Conservation (phyloP, 371 early-diverging fungal species). For the Mortierella sp. region DNA sequence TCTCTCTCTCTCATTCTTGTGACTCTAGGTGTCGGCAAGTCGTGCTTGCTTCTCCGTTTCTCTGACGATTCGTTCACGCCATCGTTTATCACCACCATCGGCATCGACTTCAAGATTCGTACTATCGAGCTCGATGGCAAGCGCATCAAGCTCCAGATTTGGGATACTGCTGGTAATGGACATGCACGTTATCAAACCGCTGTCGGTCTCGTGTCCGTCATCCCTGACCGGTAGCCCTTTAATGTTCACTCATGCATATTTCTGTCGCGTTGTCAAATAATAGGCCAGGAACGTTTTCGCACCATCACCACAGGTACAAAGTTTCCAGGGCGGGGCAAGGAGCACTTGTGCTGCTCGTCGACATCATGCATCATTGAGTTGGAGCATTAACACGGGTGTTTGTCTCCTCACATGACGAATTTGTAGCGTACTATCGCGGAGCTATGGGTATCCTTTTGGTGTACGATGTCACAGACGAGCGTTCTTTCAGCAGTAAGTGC, state of each 20-base stretch:
- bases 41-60: conserved; percentile 95
- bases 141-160: conserved; percentile 99
- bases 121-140: conserved; percentile 98
- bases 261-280: background rate
- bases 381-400: background rate
- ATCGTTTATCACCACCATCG: conserved; percentile 98
- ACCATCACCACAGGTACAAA: conserved; percentile 94
- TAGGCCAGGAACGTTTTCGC: conserved; percentile 99
- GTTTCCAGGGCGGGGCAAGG: no score
- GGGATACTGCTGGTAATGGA: conserved; percentile 91
- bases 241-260: background rate
- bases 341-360: background rate
- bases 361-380: no score
- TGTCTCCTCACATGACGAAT: background rate
- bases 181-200: no score
- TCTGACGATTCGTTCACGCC: conserved; percentile 99
- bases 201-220: background rate
- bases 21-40: conserved; percentile 93
- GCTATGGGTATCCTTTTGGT: conserved; percentile 99
- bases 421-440: conserved; percentile 94
- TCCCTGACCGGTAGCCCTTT: background rate
- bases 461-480: conserved; percentile 99
- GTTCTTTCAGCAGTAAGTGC: conserved; percentile 91
- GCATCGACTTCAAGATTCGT: conserved; percentile 99
- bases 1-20: background rate